Base-by-base conservation (phyloP, 2,329 filamentous ascomycete species). In the Setomelanomma holmii region DNA sequence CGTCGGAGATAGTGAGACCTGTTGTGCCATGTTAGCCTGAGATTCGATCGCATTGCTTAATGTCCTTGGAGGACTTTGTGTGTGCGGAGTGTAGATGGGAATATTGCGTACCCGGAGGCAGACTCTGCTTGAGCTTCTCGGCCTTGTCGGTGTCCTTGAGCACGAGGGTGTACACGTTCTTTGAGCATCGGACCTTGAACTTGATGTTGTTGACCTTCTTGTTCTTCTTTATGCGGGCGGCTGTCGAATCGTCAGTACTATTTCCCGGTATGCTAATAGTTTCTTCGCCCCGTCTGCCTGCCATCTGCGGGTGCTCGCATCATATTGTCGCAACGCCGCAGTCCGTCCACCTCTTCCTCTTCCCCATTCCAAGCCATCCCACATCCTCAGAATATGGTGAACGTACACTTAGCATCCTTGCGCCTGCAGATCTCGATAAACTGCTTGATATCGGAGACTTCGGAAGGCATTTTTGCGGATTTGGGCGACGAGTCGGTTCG, bases 341-440 rank as follows among this genome's bases (percentile, higher is more conserved):
- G 21, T 44, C 16, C 34, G 34, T 40, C 17, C 20, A 48, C 45
- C 42, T 44, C 33, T 27, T 42, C 34, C 49, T n/a, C 33, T 14
- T 23, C 46, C 7, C 19, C 8, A 17, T 12, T 19, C 27, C 33
- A 30, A 38, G 45, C 5, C 12, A n/a, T n/a, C n/a, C n/a, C n/a
- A n/a, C n/a, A n/a, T n/a, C n/a, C n/a, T n/a, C 10, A 33, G 44
- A 47, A 36, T 24, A 23, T 24, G 19, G 58, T 47, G 51, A 45
- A 93, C 92, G 76, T 90, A 99, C 95, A 96, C 79, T 90, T 96
- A 80, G 95, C 95, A 88, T 99, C 96, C 86, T 96, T 96, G 81
- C 95, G 90, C 83, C 93, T 90, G 89, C 91, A 96, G 87, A 99
- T 96, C 89, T 98, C 95, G 82, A 99, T 96, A 91, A 99, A 99